Evolutionary conservation across 345 rosid genomes (phyloP), one percentile per base, ranked within the genome.

Genomic region (Noccaea bulbosa): DNA sequence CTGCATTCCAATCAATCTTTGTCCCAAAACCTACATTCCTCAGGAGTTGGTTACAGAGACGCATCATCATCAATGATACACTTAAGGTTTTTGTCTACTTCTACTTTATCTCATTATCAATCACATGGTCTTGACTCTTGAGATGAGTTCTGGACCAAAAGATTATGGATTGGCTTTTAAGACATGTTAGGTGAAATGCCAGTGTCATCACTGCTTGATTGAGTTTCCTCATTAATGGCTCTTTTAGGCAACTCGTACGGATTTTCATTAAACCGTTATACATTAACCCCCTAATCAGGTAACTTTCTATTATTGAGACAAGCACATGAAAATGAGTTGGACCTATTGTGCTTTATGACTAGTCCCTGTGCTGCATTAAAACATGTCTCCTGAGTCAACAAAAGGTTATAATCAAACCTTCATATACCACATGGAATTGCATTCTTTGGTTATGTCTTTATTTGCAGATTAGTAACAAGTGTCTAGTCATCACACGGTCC

Each of bases 161-260:
- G 54, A 69, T 56, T 39, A 17, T 63, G 20, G 60, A 62, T 40
- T 38, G 70, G 70, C 69, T 46, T 60, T 61, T 43, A 43, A 52
- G 52, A 55, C 70, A 62, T 44, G 79, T 75, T 75, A 62, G 75
- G 79, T 75, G 59, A 56, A 55, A 55, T 40, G 75, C 32, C 61
- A 55, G 22, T 75, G 39, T 63, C 74, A 62, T 6, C 35, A 17
- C 20, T 20, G 74, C 54, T 51, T 63, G 67, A 69, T 69, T 75
- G 69, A 47, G 69, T 20, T 55, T 69, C 54, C 61, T 69, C 75
- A 69, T 69, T 62, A 54, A 55, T 45, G 37, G 47, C 74, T 75
- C 39, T 45, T 51, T 75, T 61, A 69, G 64, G 65, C 60, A 75
- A 62, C 79, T 45, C 24, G 74, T 69, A 62, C 70, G 79, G 74